phyloP scores from a whole-genome alignment of 305 asterid species.

The Salvia sclarea region DNA sequence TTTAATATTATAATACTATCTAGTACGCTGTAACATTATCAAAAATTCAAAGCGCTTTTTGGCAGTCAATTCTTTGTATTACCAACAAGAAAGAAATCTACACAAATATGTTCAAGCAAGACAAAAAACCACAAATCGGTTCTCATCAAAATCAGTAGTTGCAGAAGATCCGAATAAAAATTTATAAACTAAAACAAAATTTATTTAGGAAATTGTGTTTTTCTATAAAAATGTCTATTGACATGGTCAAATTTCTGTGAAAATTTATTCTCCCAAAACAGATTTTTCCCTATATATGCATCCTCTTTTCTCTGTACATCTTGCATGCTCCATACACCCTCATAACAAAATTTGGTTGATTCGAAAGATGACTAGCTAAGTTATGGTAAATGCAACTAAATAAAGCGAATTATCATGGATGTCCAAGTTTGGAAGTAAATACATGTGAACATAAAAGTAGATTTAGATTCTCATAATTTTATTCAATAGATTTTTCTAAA shows the following conservation, averaged over 20 bases:
- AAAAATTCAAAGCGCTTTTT: neutral
- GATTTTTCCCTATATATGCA: constrained; percentile 34
- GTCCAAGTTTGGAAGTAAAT: no score
- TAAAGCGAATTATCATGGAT: no score
- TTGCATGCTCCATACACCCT: constrained; percentile 95
- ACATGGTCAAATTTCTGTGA: neutral
- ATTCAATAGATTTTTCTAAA: no score
- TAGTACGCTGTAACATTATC: no score
- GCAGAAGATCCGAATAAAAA: constrained; percentile 28
- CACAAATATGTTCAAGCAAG: neutral
- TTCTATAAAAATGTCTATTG: constrained; percentile 23
- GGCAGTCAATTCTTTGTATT: neutral
- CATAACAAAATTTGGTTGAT: no score
- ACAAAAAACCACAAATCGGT: neutral
- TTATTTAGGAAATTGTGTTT: neutral
- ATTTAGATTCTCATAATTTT: no score
- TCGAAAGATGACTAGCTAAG: no score
- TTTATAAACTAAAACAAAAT: constrained; percentile 19
- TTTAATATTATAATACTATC: neutral
- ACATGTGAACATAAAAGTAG: no score
- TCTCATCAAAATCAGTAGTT: constrained; percentile 25
- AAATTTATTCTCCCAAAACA: constrained; percentile 16
- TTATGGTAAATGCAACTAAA: no score
- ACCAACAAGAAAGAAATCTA: neutral
- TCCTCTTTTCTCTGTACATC: constrained; percentile 80